A percentile compares a stretch with the other conserved stretches of the same genome.
These are phyloP conservation scores for Plasmodium sp. DNA, from an alignment of 169 alveolate species.

Conservation along the genomic window DNA sequence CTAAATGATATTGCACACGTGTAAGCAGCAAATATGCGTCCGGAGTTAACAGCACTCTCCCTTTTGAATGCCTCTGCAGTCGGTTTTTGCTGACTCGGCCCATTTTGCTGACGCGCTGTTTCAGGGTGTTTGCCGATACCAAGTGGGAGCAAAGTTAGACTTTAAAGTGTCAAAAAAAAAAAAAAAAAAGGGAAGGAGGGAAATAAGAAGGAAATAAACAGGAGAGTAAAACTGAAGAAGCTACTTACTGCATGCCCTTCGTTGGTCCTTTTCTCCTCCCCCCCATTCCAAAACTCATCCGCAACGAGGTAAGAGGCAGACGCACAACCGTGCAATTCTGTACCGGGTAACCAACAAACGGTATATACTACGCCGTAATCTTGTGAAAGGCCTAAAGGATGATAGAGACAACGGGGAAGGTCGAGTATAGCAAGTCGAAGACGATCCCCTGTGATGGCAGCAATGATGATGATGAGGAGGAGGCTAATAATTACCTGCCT, in stretches of 20 bases:
- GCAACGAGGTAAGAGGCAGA: not conserved
- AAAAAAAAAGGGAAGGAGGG: not conserved
- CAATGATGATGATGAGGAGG: not conserved
- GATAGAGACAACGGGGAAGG: conserved; percentile 15
- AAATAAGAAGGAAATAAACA: not conserved
- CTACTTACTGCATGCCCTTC: not conserved
- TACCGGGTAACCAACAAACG: not conserved
- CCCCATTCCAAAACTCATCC: not conserved
- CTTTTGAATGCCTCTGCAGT: too few relatives aligned
- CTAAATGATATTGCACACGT: not conserved
- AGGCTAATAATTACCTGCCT: not conserved
- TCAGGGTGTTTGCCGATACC: not conserved
- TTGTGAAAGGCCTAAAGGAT: not conserved
- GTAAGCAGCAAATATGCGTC: not conserved
- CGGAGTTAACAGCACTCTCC: not conserved
- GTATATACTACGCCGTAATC: not conserved
- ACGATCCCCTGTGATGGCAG: conserved; percentile 22
- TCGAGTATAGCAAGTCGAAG: conserved; percentile 39
- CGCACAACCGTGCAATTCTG: not conserved
- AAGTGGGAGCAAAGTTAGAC: not conserved
- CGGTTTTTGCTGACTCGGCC: not conserved
- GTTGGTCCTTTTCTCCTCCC: not conserved
- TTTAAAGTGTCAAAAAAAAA: not conserved
- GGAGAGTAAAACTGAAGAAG: not conserved
- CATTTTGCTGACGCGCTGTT: not conserved